Conservation (phyloP, 305 asterid genomes). For the Coffea humblotiana region DNA sequence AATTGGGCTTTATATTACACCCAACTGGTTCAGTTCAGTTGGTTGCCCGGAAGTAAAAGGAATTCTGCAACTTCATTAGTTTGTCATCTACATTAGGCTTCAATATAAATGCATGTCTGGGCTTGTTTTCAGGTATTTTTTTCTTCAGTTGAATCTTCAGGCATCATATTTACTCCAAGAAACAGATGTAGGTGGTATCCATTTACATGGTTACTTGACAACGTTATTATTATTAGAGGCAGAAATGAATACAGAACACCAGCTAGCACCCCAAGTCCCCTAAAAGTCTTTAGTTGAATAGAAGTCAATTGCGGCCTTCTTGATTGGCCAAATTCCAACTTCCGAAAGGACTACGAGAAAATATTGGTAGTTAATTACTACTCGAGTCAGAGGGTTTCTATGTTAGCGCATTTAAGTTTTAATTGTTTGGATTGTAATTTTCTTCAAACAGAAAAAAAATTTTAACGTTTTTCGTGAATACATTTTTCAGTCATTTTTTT, state of each 20-base stretch:
- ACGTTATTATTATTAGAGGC: no score
- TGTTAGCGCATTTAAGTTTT: neutral
- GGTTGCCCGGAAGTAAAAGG: neutral
- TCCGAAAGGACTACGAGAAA: neutral
- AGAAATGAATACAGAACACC: neutral
- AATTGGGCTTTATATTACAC: no score
- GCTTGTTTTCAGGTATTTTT: neutral
- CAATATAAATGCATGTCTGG: neutral
- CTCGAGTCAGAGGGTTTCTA: neutral
- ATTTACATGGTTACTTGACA: neutral
- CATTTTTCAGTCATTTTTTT: no score
- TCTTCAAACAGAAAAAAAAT: no score
- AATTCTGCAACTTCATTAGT: neutral
- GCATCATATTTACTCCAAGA: neutral
- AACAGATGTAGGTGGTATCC: neutral
- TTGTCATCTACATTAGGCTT: neutral
- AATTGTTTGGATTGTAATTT: no score
- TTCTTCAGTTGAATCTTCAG: no score
- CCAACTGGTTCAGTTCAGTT: neutral
- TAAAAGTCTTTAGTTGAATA: neutral
- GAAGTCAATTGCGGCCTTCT: conserved; percentile 9
- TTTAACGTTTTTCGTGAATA: no score
- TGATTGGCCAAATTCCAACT: conserved; percentile 5
- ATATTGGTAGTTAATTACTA: neutral
- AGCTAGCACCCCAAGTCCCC: neutral